Evolutionary conservation across 495 filamentous ascomycete genomes (phyloP), one percentile per base, ranked within the genome.

Genomic region (Cairneyella variabilis): DNA sequence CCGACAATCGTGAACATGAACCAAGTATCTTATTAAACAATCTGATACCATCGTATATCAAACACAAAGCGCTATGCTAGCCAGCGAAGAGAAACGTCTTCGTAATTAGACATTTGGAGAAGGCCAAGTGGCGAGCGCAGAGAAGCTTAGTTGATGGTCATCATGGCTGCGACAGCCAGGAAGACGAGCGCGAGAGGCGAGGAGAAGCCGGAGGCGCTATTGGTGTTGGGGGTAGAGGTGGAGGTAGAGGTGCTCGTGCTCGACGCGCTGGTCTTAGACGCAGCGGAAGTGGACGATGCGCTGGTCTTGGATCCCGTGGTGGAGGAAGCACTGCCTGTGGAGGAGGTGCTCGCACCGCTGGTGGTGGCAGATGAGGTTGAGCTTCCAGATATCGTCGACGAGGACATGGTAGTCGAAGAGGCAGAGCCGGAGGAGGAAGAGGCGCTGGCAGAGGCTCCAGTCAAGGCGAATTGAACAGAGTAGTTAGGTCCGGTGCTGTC

Each of bases 401-500:
- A 26, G 5, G 37, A 28, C 8, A 17, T 16, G 37, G 37, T n/a
- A 16, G 11, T 9, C 5, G 8, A 9, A 17, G 37, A 40, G 16
- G 37, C 8, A 17, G 37, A 40, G 17, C 5, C 37, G 37, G 17
- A 12, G 17, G 37, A n/a, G 10, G 37, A 40, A n/a, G 37, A 12
- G 17, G 37, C 7, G 17, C 8, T 9, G 17, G 37, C 37, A 36
- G 51, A 18, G 8, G 17, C 39, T 6, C 51, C 39, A 20, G 39
- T 54, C 11, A 54, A n/a, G 6, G 9, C 11, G 27, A 54, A 54
- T 18, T 22, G 16, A 6, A 20, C 22, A 38, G 10, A 20, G 37
- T 54, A 54, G 27, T 54, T 54, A 3, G 20, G 3, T 3, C 26
- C 17, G 12, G 51, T 36, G 16, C 28, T 3, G 28, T 41, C 48